Conservation (phyloP, 495 filamentous ascomycete species). For the Eremomyces bilateralis region DNA sequence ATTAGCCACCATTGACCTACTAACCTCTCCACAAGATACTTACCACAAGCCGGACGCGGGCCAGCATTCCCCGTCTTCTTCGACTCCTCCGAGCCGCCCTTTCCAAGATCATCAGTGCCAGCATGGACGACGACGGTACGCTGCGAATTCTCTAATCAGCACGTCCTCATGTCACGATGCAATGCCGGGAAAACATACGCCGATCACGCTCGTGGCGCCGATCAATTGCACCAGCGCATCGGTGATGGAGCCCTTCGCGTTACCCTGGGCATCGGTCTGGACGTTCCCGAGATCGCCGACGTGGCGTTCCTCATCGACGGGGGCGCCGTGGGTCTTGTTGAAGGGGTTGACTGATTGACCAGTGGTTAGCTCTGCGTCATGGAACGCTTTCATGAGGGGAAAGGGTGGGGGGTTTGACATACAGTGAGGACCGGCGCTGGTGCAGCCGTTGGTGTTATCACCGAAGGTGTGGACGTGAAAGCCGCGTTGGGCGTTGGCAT, state of each 20-base stretch:
- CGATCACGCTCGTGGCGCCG: conserved; percentile 83
- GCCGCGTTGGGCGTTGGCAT: conserved; percentile 86
- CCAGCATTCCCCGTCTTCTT: conserved; percentile 97
- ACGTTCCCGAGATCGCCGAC: conserved; percentile 96
- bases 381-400: background rate
- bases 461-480: conserved; percentile 98
- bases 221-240: conserved; percentile 85
- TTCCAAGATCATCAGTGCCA: conserved; percentile 88
- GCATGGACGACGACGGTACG: conserved; percentile 87
- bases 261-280: conserved; percentile 79
- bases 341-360: conserved; percentile 77
- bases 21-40: conserved; percentile 9
- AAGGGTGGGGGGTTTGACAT: conserved; percentile 18
- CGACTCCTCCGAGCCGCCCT: conserved; percentile 73
- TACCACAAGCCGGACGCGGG: conserved; percentile 77
- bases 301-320: conserved; percentile 60
- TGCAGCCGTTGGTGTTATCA: conserved; percentile 99
- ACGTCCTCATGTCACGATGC: background rate
- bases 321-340: conserved; percentile 78
- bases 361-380: background rate
- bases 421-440: conserved; percentile 92
- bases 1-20: no score
- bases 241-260: conserved; percentile 48
- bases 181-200: conserved; percentile 35
- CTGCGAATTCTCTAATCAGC: conserved; percentile 22